Base-by-base conservation (phyloP, 1,284 basidiomycete genomes). In the Ustilago bromivora region DNA sequence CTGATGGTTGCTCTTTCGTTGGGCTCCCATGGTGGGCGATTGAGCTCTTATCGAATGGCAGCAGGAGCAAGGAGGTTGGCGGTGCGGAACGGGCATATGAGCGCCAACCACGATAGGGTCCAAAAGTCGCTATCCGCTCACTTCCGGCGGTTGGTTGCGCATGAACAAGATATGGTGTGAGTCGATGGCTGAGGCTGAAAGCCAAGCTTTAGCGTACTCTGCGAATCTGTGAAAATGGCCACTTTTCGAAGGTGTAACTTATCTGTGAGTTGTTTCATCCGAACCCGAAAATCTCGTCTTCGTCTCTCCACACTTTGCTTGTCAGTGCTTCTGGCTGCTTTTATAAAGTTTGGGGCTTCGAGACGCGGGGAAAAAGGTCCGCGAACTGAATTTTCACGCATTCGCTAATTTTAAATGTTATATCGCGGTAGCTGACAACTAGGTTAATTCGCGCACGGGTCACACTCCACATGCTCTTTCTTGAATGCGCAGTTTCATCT, bases 391-490 rank as follows among this genome's bases (percentile, higher is more conserved):
- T 13, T 32, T 53, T 53, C 32, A 53, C 15, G 51, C 46, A 10
- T 23, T 15, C 7, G 46, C 3, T 10, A 1, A 13, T 23, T 49
- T 31, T 6, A 41, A 17, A 19, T 46, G 43, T 46, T 46, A 46
- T 19, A 19, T 15, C 43, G 7, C 17, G 6, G 7, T 19, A 19
- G 11, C 36, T 56, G 32, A 56, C 32, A 36, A 2, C 4, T 36
- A 12, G 6, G 34, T 38, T 9, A 17, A 11, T 17, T 17, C 5
- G 51, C 41, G 52, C 60, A 62, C 53, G 59, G 59, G 51, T 41
- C 59, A 60, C 58, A 41, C 49, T 60, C 58, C 49, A 60, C 60
- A 55, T 62, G 28, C 8, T 38, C 38, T 31, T 60, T 8, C 23
- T 41, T 6, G 23, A 52, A 19, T 49, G 46, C 47, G 36, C 46